phyloP scores from a whole-genome alignment of 495 filamentous ascomycete genomes.

The Pyrenopolyporus hunteri region DNA sequence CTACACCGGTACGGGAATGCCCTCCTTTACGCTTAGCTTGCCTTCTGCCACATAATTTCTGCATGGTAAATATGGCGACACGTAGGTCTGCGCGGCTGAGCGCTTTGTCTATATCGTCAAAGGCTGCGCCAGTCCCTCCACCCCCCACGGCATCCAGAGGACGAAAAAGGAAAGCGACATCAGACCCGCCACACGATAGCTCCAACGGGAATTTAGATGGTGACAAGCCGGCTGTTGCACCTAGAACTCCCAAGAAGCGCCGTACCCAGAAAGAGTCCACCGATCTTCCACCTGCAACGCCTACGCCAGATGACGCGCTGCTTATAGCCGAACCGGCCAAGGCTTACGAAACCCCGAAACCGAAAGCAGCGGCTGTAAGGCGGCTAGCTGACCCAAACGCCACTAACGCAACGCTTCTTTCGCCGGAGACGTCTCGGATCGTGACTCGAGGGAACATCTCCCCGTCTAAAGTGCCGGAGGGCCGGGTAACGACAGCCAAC shows the following conservation, averaged over 20 bases:
- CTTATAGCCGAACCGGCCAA: conserved; percentile 43
- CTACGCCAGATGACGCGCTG: conserved; percentile 46
- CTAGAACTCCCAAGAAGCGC: conserved; percentile 45
- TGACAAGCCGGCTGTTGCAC: conserved; percentile 8
- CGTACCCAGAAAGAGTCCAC: conserved; percentile 34
- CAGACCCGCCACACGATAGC: conserved; percentile 9
- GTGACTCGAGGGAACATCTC: conserved; percentile 66
- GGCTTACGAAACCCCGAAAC: conserved; percentile 35
- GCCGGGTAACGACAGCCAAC: conserved; percentile 69
- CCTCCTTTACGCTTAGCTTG: neutral
- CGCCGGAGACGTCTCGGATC: conserved; percentile 75
- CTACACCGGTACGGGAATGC: conserved; percentile 1
- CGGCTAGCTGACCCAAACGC: conserved; percentile 57
- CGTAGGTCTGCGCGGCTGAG: conserved; percentile 65
- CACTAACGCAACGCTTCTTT: conserved; percentile 77
- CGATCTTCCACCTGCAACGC: conserved; percentile 44
- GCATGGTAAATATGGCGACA: conserved; percentile 52
- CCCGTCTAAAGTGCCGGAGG: conserved; percentile 60
- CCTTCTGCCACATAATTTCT: neutral
- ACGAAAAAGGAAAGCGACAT: conserved; percentile 45
- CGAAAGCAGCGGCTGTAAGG: conserved; percentile 46
- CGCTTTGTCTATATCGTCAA: conserved; percentile 41
- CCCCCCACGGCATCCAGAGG: conserved; percentile 20
- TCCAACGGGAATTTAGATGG: conserved; percentile 19
- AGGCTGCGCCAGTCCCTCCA: conserved; percentile 25